Base-by-base conservation (phyloP, 495 filamentous ascomycete species). In the Hyaloscypha finlandica region DNA sequence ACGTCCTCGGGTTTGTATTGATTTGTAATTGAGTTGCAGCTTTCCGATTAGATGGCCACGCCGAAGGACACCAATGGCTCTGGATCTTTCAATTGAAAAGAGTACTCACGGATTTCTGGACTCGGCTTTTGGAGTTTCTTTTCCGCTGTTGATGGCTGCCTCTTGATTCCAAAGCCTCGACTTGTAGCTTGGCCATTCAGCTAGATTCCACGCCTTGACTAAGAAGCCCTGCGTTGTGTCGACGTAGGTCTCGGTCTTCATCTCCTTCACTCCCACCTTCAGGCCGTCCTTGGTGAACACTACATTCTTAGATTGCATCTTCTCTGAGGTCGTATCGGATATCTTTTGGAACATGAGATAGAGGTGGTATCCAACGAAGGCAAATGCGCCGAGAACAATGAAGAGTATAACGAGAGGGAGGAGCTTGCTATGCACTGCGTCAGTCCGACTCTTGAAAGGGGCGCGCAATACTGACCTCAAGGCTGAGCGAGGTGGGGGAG, bases 221-320 rank as follows among this genome's bases (percentile, higher is more conserved):
- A 92, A 80, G 72, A 89, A 90, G 79, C 87, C 90, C 81, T 97
- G 92, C 29, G 90, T 95, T 71, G 79, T 82, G 78, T 94, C 93
- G 73, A 90, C 86, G 78, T 96, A 94, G 29, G 85, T 84, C 84
- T 97, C 94, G 66, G 86, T 84, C 59, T 82, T 80, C 31, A 93
- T 71, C 66, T 94, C 85, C 80, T 90, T 90, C 57, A 97, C 88
- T 22, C 87, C 86, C 52, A 97, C 91, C 72, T 87, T 90, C 80
- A 94, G 79, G 16, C 94, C 94, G 67, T 96, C 92, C 76, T 90
- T 93, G 35, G 90, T 89, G 75, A 96, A 88, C 35, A 85, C 79
- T 32, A 97, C 82, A 74, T 97, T 88, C 80, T 90, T 91, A 76
- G 87, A 85, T 80, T 92, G 90, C 88, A 97, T 90, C 74, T 90